These are phyloP conservation scores for Lactarius psammicola DNA, from an alignment of 768 basidiomycete genomes.

Conservation along the genomic window DNA sequence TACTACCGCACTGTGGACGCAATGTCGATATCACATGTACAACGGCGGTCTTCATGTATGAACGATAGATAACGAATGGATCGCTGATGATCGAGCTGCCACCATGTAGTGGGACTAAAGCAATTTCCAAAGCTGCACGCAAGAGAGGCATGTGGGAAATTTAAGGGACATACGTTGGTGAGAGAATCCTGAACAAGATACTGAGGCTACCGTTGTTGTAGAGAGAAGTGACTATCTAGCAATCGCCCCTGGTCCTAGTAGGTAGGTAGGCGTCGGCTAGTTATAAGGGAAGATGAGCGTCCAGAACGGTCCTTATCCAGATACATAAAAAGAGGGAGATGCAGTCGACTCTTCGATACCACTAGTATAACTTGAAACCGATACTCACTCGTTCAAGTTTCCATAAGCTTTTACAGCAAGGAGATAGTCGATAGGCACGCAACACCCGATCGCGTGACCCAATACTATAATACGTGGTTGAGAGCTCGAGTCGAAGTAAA, in stretches of 20 bases:
- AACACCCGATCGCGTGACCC: neutral
- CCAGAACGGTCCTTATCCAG: no score
- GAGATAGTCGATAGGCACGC: no score
- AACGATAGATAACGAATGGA: neutral
- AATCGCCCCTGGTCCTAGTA: no score
- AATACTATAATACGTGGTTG: no score
- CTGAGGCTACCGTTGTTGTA: neutral
- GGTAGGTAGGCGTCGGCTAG: no score
- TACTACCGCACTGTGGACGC: neutral
- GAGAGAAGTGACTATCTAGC: no score
- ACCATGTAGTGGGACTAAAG: neutral
- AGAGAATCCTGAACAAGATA: neutral
- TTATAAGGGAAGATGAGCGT: no score
- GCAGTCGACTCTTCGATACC: no score
- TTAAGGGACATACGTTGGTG: neutral
- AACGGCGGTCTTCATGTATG: neutral
- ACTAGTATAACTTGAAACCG: no score
- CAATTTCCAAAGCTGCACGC: neutral
- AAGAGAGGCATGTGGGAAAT: neutral
- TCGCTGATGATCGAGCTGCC: neutral
- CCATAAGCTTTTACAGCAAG: no score
- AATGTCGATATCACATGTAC: neutral
- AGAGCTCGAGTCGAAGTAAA: neutral
- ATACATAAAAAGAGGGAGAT: no score
- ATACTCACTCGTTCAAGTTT: no score